phyloP scores from a whole-genome alignment of 2,329 filamentous ascomycete genomes.

The Akanthomyces lecanii region DNA sequence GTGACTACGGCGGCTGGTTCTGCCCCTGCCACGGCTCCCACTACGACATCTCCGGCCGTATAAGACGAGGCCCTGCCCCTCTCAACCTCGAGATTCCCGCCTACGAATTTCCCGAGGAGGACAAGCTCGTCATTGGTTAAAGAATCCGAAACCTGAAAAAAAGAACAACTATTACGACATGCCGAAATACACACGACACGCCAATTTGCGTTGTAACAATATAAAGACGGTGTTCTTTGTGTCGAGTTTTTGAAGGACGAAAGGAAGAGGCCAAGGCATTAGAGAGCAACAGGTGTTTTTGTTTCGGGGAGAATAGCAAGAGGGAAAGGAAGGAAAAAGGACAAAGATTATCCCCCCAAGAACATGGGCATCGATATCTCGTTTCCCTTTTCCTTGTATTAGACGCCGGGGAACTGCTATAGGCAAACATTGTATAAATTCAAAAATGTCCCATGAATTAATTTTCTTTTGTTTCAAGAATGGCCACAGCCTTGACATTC shows the following conservation, averaged over 20 bases:
- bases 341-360: background rate
- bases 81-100: constrained; percentile 93
- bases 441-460: constrained; percentile 14
- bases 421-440: constrained; percentile 20
- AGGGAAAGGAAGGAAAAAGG: background rate
- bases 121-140: constrained; percentile 90
- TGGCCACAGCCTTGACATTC: background rate
- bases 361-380: background rate
- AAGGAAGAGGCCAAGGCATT: constrained; percentile 2
- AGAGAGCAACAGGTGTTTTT: constrained; percentile 12
- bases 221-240: constrained; percentile 11
- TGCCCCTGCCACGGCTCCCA: constrained; percentile 99
- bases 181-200: constrained; percentile 4
- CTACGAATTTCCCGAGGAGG: constrained; percentile 91
- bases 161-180: background rate
- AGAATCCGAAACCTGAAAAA: constrained; percentile 18
- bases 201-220: constrained; percentile 16
- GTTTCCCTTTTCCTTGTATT: background rate
- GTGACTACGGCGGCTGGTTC: constrained; percentile 99
- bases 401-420: constrained; percentile 16
- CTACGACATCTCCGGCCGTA: constrained; percentile 98
- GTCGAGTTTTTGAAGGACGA: constrained; percentile 1
- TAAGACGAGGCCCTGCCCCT: constrained; percentile 94
- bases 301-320: background rate
- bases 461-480: constrained; percentile 17